These are phyloP conservation scores for Kockiozyma suomiensis DNA, from an alignment of 805 yeast genomes.

Conservation along the genomic window DNA sequence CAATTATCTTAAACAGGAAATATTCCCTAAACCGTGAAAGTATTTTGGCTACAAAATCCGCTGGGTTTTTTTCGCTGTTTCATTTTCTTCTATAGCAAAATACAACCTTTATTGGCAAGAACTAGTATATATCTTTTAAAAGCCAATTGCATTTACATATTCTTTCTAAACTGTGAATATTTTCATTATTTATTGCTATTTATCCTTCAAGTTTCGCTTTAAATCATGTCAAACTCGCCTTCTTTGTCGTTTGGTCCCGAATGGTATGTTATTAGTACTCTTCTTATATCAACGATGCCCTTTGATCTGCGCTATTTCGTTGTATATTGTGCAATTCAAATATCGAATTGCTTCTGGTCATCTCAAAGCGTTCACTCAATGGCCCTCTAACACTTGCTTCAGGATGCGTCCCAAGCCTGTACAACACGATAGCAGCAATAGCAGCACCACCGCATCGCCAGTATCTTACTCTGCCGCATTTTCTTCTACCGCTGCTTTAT, in stretches of 20 bases:
- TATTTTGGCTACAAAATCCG: too few relatives aligned
- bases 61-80: too few relatives aligned
- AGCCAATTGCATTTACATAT: background rate
- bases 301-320: background rate
- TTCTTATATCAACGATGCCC: background rate
- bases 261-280: constrained; percentile 37
- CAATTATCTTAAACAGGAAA: background rate
- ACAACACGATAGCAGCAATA: constrained; percentile 3
- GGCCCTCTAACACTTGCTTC: background rate
- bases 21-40: background rate
- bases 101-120: too few relatives aligned
- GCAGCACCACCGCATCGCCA: background rate
- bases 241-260: constrained; percentile 41
- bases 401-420: constrained; percentile 28
- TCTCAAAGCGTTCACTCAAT: too few relatives aligned
- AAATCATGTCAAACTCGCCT: constrained; percentile 39
- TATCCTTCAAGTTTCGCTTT: background rate
- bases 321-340: too few relatives aligned
- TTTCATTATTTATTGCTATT: background rate
- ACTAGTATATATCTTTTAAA: too few relatives aligned
- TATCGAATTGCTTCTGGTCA: too few relatives aligned
- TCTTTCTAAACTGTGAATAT: background rate
- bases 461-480: background rate
- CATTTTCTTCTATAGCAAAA: background rate
- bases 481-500: background rate